Percentiles rank a stretch among this genome's conserved stretches.
Evolutionary conservation across 2,329 filamentous ascomycete genomes (phyloP).

Genomic region (Albophoma yamanashiensis): DNA sequence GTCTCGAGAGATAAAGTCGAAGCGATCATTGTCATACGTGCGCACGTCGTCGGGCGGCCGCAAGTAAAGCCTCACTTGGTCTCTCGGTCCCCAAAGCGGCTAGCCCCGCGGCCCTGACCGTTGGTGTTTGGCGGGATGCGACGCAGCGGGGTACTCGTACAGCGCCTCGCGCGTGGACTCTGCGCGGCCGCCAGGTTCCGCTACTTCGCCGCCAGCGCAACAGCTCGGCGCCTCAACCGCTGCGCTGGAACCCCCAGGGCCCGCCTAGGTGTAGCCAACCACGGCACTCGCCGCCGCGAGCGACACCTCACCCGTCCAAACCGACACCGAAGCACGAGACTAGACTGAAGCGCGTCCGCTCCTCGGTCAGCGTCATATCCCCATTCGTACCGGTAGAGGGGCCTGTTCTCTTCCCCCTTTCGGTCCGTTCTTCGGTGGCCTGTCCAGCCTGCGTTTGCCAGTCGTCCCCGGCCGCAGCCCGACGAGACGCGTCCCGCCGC

Average conservation of each 20-base stretch:
- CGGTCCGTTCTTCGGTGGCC: not conserved
- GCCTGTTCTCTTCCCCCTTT: not conserved
- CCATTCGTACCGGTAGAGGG: not conserved
- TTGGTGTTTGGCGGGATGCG: not conserved
- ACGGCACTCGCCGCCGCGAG: not conserved
- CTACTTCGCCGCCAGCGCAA: not conserved
- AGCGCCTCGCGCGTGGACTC: not conserved
- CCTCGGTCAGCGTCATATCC: not conserved
- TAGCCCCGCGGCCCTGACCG: slow-evolving; percentile 1
- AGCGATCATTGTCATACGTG: not conserved
- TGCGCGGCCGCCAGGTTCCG: not conserved
- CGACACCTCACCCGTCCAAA: not conserved
- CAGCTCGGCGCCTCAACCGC: not conserved
- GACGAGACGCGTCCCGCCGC: slow-evolving; percentile 6
- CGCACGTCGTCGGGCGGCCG: not conserved
- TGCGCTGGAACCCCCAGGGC: not conserved
- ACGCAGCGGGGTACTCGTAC: not conserved
- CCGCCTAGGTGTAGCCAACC: not conserved
- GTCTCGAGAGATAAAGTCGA: not conserved
- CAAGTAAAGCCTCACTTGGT: not conserved
- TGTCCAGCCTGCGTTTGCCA: not conserved
- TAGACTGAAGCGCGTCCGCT: not conserved
- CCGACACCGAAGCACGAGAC: slow-evolving; percentile 4
- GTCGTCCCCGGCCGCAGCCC: not conserved
- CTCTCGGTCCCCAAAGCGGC: slow-evolving; percentile 11